Percentiles rank a stretch among this genome's conserved stretches.
phyloP scores from a whole-genome alignment of 306 rosid species.

The Prunus mongolica region DNA sequence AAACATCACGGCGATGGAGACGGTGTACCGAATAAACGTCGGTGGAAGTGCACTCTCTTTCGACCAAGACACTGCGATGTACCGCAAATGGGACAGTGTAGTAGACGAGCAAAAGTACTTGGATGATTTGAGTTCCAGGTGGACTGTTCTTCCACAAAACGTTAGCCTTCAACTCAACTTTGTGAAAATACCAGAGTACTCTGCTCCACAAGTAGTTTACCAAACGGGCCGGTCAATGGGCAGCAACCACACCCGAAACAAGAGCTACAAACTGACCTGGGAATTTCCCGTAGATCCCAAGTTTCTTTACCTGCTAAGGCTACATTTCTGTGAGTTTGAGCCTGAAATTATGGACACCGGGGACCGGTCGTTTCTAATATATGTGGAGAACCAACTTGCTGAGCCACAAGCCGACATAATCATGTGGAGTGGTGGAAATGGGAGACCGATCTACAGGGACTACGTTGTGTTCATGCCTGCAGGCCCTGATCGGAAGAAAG shows the following conservation, averaged over 20 bases:
- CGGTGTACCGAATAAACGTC: too few relatives aligned
- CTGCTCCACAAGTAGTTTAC: too few relatives aligned
- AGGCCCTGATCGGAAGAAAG: neutral
- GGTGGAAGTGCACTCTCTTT: too few relatives aligned
- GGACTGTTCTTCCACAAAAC: too few relatives aligned
- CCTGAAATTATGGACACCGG: too few relatives aligned
- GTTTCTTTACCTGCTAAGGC: conserved; percentile 29
- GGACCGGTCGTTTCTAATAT: conserved; percentile 8
- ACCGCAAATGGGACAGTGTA: too few relatives aligned
- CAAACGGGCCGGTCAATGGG: conserved; percentile 2
- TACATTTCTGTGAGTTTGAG: conserved; percentile 33
- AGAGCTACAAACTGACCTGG: conserved; percentile 21
- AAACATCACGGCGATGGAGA: too few relatives aligned
- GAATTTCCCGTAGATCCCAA: conserved; percentile 12
- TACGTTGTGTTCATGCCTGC: neutral
- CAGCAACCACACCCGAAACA: neutral
- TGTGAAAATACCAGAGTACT: too few relatives aligned
- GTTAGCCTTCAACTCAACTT: too few relatives aligned
- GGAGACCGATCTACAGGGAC: conserved; percentile 15
- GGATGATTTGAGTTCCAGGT: too few relatives aligned
- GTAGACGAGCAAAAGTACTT: too few relatives aligned
- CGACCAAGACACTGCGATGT: too few relatives aligned
- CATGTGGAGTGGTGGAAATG: neutral
- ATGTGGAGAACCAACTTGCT: conserved; percentile 19
- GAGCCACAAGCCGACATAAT: neutral